Evolutionary conservation across 2,329 filamentous ascomycete genomes (phyloP).

Genomic region (Colletotrichum higginsianum): DNA sequence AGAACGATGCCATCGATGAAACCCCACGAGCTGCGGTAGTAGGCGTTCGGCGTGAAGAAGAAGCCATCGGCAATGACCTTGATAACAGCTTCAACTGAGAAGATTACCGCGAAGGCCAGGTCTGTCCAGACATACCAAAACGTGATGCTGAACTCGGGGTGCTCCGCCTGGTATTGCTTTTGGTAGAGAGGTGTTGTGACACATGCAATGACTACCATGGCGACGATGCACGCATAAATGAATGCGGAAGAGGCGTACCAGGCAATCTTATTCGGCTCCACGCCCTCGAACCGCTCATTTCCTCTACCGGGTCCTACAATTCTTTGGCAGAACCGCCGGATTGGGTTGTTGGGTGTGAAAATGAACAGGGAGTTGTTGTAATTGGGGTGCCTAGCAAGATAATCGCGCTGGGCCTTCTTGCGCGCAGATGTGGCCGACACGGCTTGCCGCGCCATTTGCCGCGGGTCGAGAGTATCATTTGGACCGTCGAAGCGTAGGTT

Average conservation of each 20-base stretch:
- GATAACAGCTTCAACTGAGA: conserved; percentile 87
- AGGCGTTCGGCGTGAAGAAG: conserved; percentile 97
- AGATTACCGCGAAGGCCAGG: conserved; percentile 88
- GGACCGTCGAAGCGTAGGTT: conserved; percentile 77
- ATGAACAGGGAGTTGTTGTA: conserved; percentile 96
- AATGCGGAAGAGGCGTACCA: conserved; percentile 97
- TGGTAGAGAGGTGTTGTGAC: conserved; percentile 96
- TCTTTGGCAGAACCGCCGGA: conserved; percentile 87
- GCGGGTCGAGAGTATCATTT: conserved; percentile 86
- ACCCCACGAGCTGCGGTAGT: conserved; percentile 96
- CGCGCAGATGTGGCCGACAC: conserved; percentile 86
- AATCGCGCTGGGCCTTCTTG: conserved; percentile 91
- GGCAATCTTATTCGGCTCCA: conserved; percentile 87
- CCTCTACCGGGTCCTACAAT: conserved; percentile 94
- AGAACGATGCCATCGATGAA: conserved; percentile 94
- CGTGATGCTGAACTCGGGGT: conserved; percentile 69
- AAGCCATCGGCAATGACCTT: conserved; percentile 97
- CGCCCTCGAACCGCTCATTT: conserved; percentile 87
- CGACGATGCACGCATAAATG: conserved; percentile 93
- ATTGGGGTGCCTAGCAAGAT: conserved; percentile 85
- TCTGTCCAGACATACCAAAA: conserved; percentile 99
- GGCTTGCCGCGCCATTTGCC: conserved; percentile 91
- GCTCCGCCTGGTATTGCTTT: conserved; percentile 81
- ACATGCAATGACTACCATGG: conserved; percentile 97
- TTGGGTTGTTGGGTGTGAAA: conserved; percentile 82